Evolutionary conservation across 2,329 filamentous ascomycete species (phyloP).

Genomic region (Scytalidium lignicola): DNA sequence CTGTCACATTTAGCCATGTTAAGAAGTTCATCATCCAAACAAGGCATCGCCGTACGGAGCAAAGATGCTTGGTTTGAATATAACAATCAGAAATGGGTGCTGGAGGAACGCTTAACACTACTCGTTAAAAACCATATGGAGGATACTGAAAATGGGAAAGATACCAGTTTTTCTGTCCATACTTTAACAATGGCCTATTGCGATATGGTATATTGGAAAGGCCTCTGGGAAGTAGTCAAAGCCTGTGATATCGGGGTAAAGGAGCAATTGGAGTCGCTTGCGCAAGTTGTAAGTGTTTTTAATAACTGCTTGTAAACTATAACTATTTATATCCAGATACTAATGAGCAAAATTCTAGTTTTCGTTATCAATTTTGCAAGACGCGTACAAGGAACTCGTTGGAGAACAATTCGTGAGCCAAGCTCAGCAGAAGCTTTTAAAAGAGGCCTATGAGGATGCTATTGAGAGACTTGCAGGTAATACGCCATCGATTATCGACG

Average conservation of each 20-base stretch:
- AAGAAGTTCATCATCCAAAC: constrained; percentile 17
- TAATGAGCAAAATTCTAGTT: neutral
- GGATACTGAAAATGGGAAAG: neutral
- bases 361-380: neutral
- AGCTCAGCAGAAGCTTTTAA: neutral
- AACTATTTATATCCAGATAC: neutral
- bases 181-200: neutral
- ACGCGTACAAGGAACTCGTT: neutral
- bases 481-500: neutral
- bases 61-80: constrained; percentile 5
- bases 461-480: neutral
- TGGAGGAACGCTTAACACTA: neutral
- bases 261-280: neutral
- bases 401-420: neutral
- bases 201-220: neutral
- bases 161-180: neutral
- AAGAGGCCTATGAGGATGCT: neutral
- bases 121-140: neutral
- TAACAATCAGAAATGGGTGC: neutral
- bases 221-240: neutral
- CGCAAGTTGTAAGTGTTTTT: neutral
- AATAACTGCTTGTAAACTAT: neutral
- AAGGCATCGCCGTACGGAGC: constrained; percentile 2
- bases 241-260: neutral
- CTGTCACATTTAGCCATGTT: constrained; percentile 9